These are phyloP conservation scores for Cicer chorassanicum DNA, from an alignment of 306 rosid species.

Conservation along the genomic window DNA sequence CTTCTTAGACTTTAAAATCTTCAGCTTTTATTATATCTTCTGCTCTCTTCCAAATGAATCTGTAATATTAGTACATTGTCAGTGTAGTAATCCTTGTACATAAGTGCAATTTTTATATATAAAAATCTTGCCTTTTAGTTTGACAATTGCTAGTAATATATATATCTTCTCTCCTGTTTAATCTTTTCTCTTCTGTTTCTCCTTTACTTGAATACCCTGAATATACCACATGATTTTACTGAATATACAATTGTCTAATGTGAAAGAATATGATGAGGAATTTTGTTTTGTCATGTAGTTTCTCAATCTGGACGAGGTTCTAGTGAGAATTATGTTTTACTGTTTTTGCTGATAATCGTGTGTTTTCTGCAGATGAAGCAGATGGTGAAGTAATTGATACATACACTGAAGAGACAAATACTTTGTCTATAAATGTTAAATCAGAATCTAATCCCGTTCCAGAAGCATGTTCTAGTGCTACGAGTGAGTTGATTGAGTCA, in stretches of 20 bases:
- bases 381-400: constrained; percentile 69
- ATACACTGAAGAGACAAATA: constrained; percentile 43
- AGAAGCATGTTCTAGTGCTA: constrained; percentile 53
- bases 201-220: background rate
- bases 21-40: constrained; percentile 1
- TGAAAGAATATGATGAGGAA: background rate
- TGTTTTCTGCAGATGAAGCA: constrained; percentile 47
- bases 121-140: constrained; percentile 4
- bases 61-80: constrained; percentile 1
- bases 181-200: background rate
- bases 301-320: constrained; percentile 34
- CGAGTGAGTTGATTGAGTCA: constrained; percentile 61
- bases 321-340: constrained; percentile 27
- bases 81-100: constrained; percentile 13
- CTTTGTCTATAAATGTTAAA: constrained; percentile 43
- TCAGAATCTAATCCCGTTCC: constrained; percentile 38
- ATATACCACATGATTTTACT: constrained; percentile 22
- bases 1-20: constrained; percentile 28
- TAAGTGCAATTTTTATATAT: constrained; percentile 22
- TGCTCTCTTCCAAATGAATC: constrained; percentile 30
- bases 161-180: constrained; percentile 11
- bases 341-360: constrained; percentile 29
- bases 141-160: constrained; percentile 4
- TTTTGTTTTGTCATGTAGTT: constrained; percentile 1
- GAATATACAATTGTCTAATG: constrained; percentile 1